Evolutionary conservation across 768 basidiomycete species (phyloP).

Genomic region (Hygrophoropsis aurantiaca): DNA sequence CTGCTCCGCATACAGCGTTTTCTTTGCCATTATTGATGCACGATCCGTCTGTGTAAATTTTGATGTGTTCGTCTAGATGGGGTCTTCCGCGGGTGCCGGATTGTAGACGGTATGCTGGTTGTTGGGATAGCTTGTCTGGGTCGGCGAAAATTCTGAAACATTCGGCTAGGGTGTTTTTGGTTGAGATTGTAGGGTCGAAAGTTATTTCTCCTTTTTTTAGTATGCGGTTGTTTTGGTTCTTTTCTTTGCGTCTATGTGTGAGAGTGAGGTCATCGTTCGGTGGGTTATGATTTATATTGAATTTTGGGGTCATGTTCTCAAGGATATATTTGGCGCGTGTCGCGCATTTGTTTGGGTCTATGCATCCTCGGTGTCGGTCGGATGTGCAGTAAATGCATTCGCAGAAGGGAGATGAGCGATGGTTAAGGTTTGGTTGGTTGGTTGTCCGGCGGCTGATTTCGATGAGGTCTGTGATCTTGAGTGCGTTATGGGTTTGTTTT

Average conservation of each 20-base stretch:
- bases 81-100: no score
- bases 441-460: no score
- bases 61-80: neutral
- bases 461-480: neutral
- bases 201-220: neutral
- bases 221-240: neutral
- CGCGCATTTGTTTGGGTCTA: no score
- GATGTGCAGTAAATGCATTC: no score
- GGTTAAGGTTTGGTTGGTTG: no score
- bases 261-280: slow-evolving; percentile 1
- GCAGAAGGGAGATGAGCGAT: no score
- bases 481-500: neutral
- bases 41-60: slow-evolving; percentile 16
- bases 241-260: slow-evolving; percentile 2
- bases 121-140: neutral
- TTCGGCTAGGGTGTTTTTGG: accelerated
- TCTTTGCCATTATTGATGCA: slow-evolving; percentile 11
- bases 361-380: no score
- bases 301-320: neutral
- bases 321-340: no score
- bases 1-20: slow-evolving; percentile 15
- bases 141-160: slow-evolving; percentile 1
- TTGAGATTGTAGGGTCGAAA: slow-evolving; percentile 1
- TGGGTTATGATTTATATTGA: neutral
- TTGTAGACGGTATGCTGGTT: neutral